Evolutionary conservation across 140 eudicot species (phyloP), one percentile per base, ranked within the genome.

Genomic region (Anethum foeniculum): DNA sequence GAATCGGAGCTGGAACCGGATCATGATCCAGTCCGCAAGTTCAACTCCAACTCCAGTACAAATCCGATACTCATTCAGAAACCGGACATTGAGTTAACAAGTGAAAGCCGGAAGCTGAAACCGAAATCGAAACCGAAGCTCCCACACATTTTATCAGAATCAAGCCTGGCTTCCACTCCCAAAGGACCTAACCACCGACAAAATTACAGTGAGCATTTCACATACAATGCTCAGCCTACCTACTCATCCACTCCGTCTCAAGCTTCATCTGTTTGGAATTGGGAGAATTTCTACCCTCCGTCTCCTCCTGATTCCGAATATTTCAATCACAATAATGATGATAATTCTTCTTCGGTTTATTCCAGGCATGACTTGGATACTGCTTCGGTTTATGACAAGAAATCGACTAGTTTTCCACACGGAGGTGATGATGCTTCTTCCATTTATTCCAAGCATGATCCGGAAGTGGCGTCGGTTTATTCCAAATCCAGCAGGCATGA

Each of bases 201-300:
- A n/a, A 68, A 64, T 44, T 76, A 43, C 77, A 75, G 79, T 58
- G 82, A 81, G n/a, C 56, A 77, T 27, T 89, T 73, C 79, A 88
- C 90, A 0, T 92, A 88, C 84, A 81, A 87, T 36, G 91, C 94
- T 3, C 81, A 79, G 32, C 79, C 94, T 19, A 90, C 84, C 13
- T 95, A 89, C 39, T 85, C 91, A 3, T 56, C 79, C 0, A 92
- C 97, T 0, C 97, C 99, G 0, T 92, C 97, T 3, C 95, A 95
- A 79, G 85, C 95, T 76, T 95, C 99, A 1, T 92, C 97, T 6
- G 97, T 91, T 3, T 95, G 97, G 97, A 89, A 95, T 39, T 95
- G 97, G 97, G 99, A 95, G 16, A 88, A 89, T 65, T 92, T 95
- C 82, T 92, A 95, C 83, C 99, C 99, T 32, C 99, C 97, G 0